These are phyloP conservation scores for Botryotinia globosa DNA, from an alignment of 2,329 filamentous ascomycete genomes.

Conservation along the genomic window DNA sequence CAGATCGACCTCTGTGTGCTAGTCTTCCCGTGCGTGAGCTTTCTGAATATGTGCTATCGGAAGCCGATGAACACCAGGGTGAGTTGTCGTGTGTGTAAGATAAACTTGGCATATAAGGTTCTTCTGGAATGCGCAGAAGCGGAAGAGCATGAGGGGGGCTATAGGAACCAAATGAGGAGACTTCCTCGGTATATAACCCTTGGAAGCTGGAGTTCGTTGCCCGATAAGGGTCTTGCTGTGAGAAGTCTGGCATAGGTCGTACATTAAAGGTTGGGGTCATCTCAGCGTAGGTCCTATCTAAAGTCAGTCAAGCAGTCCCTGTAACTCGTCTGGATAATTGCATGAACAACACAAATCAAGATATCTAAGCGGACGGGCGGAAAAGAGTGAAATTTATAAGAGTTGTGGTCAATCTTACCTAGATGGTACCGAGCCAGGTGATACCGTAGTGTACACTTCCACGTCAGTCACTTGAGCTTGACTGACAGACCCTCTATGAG, in stretches of 20 bases:
- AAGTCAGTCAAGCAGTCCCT: conserved; percentile 16
- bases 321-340: neutral
- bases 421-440: conserved; percentile 25
- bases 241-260: conserved; percentile 9
- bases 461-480: conserved; percentile 28
- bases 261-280: conserved; percentile 13
- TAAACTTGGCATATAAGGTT: conserved; percentile 32
- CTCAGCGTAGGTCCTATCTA: conserved; percentile 7
- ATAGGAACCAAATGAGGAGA: conserved; percentile 25
- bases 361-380: conserved; percentile 3
- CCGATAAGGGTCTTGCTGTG: conserved; percentile 1
- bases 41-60: conserved; percentile 37
- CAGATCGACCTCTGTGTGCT: conserved; percentile 30
- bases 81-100: conserved; percentile 35
- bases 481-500: conserved; percentile 28
- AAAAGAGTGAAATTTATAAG: neutral
- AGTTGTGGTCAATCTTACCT: conserved; percentile 12
- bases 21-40: conserved; percentile 29
- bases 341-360: neutral
- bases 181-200: conserved; percentile 23
- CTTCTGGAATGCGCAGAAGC: conserved; percentile 35
- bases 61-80: conserved; percentile 37
- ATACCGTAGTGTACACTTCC: conserved; percentile 27
- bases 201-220: conserved; percentile 23
- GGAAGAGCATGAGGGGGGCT: conserved; percentile 28